A percentile compares a stretch with the other conserved stretches of the same genome.
These are phyloP conservation scores for Tulasnella sp. DNA, from an alignment of 768 basidiomycete genomes.

Conservation along the genomic window DNA sequence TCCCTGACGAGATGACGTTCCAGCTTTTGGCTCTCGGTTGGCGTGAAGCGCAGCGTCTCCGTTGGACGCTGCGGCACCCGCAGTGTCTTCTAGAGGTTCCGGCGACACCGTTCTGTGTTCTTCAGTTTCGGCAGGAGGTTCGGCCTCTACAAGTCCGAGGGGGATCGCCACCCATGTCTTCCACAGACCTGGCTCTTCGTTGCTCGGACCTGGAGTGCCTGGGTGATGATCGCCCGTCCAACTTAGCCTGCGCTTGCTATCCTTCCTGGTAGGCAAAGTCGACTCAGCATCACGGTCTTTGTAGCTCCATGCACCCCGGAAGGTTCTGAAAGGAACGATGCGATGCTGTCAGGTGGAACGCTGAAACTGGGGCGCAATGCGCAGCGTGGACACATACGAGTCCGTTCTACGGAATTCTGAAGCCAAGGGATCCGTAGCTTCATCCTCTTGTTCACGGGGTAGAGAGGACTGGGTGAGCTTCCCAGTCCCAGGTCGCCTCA, in stretches of 20 bases:
- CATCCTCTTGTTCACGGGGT: too few relatives aligned
- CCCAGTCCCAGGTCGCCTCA: too few relatives aligned
- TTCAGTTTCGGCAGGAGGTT: background rate
- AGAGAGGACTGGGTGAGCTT: too few relatives aligned
- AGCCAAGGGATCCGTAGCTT: too few relatives aligned
- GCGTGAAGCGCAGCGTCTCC: background rate
- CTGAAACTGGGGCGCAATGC: too few relatives aligned
- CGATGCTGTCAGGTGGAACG: too few relatives aligned
- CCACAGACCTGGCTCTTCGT: slow-evolving; percentile 7
- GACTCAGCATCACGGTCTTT: background rate
- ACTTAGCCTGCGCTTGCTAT: background rate
- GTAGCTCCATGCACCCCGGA: slow-evolving; percentile 9
- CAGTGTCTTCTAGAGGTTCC: slow-evolving; percentile 2
- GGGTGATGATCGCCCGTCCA: background rate
- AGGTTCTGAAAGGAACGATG: background rate
- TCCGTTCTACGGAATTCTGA: too few relatives aligned
- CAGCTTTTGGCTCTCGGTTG: background rate
- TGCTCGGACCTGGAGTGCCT: background rate
- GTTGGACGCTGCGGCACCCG: background rate
- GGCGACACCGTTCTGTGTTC: background rate
- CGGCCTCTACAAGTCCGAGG: background rate
- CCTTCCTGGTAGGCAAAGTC: background rate
- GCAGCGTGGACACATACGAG: too few relatives aligned
- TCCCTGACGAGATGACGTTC: slow-evolving; percentile 5
- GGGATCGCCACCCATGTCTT: slow-evolving; percentile 13